These are phyloP conservation scores for Pharnaceum exiguum DNA, from an alignment of 148 eudicot species.

Conservation along the genomic window DNA sequence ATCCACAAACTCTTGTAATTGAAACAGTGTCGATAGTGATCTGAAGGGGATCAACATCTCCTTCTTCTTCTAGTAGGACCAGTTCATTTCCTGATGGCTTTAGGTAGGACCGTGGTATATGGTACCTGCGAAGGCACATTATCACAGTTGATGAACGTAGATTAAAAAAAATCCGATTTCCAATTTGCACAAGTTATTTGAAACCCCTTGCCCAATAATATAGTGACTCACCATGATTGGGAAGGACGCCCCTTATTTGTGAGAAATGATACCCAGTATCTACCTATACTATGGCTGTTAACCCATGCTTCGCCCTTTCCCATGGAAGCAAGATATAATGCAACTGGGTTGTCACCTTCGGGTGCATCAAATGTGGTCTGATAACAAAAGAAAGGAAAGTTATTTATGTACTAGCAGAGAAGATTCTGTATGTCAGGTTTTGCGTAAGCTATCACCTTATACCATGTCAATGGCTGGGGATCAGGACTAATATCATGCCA, in stretches of 20 bases:
- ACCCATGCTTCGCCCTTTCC: conserved; percentile 70
- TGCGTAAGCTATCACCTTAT: conserved; percentile 37
- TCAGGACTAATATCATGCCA: conserved; percentile 30
- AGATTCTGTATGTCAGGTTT: not conserved
- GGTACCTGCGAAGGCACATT: conserved; percentile 48
- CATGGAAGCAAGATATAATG: conserved; percentile 45
- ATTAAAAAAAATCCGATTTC: not conserved
- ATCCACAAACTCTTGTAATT: conserved; percentile 30
- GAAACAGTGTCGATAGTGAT: conserved; percentile 44
- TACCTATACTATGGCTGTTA: conserved; percentile 59
- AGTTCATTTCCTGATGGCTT: conserved; percentile 37
- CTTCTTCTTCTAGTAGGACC: conserved; percentile 57
- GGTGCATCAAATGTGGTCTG: conserved; percentile 56
- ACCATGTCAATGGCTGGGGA: conserved; percentile 46
- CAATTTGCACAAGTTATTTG: not conserved
- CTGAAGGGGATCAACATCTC: conserved; percentile 37
- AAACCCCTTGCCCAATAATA: not conserved
- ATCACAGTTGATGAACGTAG: not conserved
- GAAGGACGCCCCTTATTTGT: conserved; percentile 36
- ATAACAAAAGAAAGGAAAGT: not conserved
- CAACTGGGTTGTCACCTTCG: conserved; percentile 36
- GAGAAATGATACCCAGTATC: conserved; percentile 56
- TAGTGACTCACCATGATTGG: conserved; percentile 37
- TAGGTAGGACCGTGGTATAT: conserved; percentile 62
- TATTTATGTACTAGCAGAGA: not conserved